Base-by-base conservation (phyloP, 371 early-diverging fungal species). In the Batkoa obscura region DNA sequence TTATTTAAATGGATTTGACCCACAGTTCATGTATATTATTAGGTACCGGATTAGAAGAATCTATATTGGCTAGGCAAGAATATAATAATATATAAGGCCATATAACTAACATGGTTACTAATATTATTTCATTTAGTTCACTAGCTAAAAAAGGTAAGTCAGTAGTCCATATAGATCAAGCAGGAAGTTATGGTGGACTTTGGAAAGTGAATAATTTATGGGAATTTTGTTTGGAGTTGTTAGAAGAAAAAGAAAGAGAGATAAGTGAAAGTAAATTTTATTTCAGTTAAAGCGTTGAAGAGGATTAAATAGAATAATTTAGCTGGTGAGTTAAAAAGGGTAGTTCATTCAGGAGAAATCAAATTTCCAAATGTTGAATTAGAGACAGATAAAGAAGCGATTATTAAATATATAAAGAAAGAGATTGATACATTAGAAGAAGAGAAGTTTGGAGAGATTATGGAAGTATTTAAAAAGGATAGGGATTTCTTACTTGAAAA, bases 91-190 rank as follows among this genome's bases (percentile, higher is more conserved):
- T 23, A 23, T 23, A 23, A 23, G 23, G 23, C 23, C 23, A 23
- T 23, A 23, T 23, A 23, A 23, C 23, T 23, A 23, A 23, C 23
- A 23, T 23, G 23, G 23, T 23, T 23, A 23, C 23, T 23, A 23
- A 23, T 23, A 23, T 23, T 23, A 0, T 23, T 23, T 70, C 69
- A 55, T 62, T 57, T 35, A 47, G 50, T 36, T 3, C 50, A 32
- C 15, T 50, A 50, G 50, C 50, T 50, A 23, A 50, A 50, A 30
- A 3, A 12, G 34, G 34, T 15, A 50, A 32, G 6, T 9, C 3
- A 10, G 34, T 50, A 12, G 12, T 50, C 12, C 50, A 50, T 30
- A 13, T 50, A 12, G 36, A 50, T 50, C 12, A 36, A 36, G 34
- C 12, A 30, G 6, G 10, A 32, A 13, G 34, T 50, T 50, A 50